Evolutionary conservation across 2,329 filamentous ascomycete species (phyloP), one percentile per base, ranked within the genome.

Genomic region (Colletotrichum camelliae): DNA sequence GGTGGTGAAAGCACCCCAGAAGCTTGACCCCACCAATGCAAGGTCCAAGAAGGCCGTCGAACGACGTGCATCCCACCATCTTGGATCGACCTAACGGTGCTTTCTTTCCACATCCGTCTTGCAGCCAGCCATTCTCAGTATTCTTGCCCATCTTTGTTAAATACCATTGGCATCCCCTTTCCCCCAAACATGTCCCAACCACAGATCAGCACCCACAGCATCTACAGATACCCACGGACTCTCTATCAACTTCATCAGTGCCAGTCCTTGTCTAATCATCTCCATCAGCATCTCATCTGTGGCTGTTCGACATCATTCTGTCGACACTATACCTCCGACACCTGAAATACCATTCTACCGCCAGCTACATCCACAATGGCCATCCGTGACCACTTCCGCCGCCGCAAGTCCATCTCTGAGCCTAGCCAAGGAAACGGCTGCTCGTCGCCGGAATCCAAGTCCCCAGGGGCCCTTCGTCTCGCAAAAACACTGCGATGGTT

Each of bases 341-440:
- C 2, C 33, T 48, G 18, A 55, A 12, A 9, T 15, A 15, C 4
- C 27, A 18, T 21, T 21, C 55, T 18, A 18, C n/a, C 18, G 57
- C 39, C 67, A 78, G 33, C 21, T 52, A 35, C 52, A 21, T 31
- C 31, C 79, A 79, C 73, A 78, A 87, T 87, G 86, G 81, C 86
- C 55, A 86, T 87, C 68, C 84, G 85, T 74, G 85, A 87, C 60
- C 84, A 84, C 43, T 83, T 87, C 76, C 85, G 85, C 76, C 85
- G 85, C 57, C 85, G 84, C 82, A 82, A 81, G 78, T 85, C 85
- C 35, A 79, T 80, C 60, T 82, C 81, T 71, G 80, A 81, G 75
- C 80, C 82, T 52, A 83, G 83, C 15, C 83, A 85, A 82, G 15
- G 81, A 80, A 82, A 79, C 77, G 79, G 80, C 39, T 81, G 82